Evolutionary conservation across 805 yeast species (phyloP).

Genomic region (Isabelozyma heimii): DNA sequence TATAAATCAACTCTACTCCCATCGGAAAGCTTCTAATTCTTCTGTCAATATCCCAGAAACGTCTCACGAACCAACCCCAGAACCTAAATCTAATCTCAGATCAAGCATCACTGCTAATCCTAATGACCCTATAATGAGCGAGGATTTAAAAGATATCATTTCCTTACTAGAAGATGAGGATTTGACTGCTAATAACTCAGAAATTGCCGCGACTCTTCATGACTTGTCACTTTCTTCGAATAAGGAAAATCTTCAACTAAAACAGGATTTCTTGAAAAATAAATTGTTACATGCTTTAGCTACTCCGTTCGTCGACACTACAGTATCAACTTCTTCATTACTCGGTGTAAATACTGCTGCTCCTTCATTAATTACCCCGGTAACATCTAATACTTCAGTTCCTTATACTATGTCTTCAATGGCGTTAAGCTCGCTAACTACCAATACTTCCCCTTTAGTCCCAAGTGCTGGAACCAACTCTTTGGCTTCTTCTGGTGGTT

Average conservation of each 20-base stretch:
- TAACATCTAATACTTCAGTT: slow-evolving; percentile 20
- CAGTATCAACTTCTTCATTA: slow-evolving; percentile 24
- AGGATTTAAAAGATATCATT: slow-evolving; percentile 50
- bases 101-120: neutral
- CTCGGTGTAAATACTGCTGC: slow-evolving; percentile 14
- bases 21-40: neutral
- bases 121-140: slow-evolving; percentile 20
- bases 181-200: slow-evolving; percentile 24
- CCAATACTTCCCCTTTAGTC: slow-evolving; percentile 3
- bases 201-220: slow-evolving; percentile 54
- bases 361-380: slow-evolving; percentile 23
- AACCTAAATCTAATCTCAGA: neutral
- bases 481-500: slow-evolving; percentile 1
- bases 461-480: neutral
- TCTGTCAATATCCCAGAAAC: neutral
- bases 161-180: slow-evolving; percentile 40
- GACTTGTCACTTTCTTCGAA: slow-evolving; percentile 51
- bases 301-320: slow-evolving; percentile 57
- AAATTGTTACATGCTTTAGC: slow-evolving; percentile 62
- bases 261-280: slow-evolving; percentile 41
- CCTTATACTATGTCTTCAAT: slow-evolving; percentile 8
- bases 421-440: slow-evolving; percentile 25
- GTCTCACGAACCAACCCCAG: neutral
- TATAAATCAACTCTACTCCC: slow-evolving; percentile 12
- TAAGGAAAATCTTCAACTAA: slow-evolving; percentile 21